Evolutionary conservation across 23 red algal species (phyloP), one percentile per base, ranked within the genome.

Genomic region (Gracilaria domingensis): DNA sequence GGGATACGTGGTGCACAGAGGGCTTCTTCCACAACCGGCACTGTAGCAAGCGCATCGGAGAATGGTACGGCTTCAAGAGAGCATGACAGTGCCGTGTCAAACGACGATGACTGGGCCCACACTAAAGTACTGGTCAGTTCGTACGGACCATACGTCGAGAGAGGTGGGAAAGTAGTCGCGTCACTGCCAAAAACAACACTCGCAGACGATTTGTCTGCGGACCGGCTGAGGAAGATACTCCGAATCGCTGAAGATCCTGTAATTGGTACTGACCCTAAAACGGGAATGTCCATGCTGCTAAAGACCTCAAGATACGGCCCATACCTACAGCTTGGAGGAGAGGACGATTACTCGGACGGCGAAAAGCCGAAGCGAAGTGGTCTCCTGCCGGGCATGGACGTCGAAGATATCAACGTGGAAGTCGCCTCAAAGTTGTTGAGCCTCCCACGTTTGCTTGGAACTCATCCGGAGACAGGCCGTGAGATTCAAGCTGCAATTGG

Each of bases 101-200:
- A 45, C 26, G 28, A 3, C 18, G 50, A 79, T 33, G 85, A 89
- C 48, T 90, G 84, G 93, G 45, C 71, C 20, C 58, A 47, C n/a
- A 82, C 87, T 1, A 83, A 66, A 59, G 84, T 98, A 38, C 60
- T 94, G 24, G 96, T 98, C 0, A 94, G 96, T 33, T 94, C 96
- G 0, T 95, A 98, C 75, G 96, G 96, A 56, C 96, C 96, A 0
- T 98, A 98, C 75, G 50, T 98, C 16, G 93, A 93, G 78, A 81
- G 40, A 33, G 24, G 50, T 2, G 80, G 85, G 8, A 69, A 69
- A 60, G 66, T 86, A 39, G 57, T 94, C 7, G 86, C 79, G 16
- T 93, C 93, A 25, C 59, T 98, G 24, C 90, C 92, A 25, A 82
- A 75, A 42, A 85, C 75, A 36, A 95, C 91, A 39, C 80, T 93